Conservation (phyloP, 2,329 filamentous ascomycete species). For the Fusarium foetens region DNA sequence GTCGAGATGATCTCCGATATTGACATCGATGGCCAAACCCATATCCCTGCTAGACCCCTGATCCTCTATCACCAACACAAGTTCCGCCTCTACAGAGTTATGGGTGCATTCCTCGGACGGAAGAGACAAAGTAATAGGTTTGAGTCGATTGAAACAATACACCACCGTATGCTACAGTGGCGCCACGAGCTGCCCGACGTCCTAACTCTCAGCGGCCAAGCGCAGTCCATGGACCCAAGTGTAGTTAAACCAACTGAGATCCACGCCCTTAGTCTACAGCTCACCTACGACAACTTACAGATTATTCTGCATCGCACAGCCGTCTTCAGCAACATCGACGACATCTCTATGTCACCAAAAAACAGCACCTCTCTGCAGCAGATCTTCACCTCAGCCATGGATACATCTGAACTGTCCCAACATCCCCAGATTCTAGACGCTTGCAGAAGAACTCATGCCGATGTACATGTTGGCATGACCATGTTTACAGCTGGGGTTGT, state of each 20-base stretch:
- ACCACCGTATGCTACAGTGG: background rate
- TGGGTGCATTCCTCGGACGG: rapidly evolving
- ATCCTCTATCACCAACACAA: background rate
- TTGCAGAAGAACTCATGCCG: background rate
- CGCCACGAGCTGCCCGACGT: rapidly evolving
- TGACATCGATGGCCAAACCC: rapidly evolving
- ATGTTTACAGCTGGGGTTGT: background rate
- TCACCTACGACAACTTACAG: rapidly evolving
- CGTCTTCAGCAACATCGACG: background rate
- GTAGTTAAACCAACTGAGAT: rapidly evolving
- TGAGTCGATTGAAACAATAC: background rate
- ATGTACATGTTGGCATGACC: rapidly evolving
- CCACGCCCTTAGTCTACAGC: rapidly evolving
- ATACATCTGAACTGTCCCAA: rapidly evolving
- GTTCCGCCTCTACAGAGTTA: background rate
- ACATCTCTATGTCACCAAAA: rapidly evolving
- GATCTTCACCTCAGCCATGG: background rate
- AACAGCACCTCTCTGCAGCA: rapidly evolving
- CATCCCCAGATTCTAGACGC: background rate
- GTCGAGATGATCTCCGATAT: background rate
- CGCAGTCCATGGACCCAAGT: rapidly evolving
- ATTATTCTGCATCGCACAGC: rapidly evolving
- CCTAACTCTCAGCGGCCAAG: rapidly evolving
- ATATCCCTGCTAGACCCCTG: rapidly evolving
- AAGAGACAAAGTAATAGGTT: rapidly evolving